Evolutionary conservation across 2,329 filamentous ascomycete species (phyloP).

Genomic region (Claviceps sp.): DNA sequence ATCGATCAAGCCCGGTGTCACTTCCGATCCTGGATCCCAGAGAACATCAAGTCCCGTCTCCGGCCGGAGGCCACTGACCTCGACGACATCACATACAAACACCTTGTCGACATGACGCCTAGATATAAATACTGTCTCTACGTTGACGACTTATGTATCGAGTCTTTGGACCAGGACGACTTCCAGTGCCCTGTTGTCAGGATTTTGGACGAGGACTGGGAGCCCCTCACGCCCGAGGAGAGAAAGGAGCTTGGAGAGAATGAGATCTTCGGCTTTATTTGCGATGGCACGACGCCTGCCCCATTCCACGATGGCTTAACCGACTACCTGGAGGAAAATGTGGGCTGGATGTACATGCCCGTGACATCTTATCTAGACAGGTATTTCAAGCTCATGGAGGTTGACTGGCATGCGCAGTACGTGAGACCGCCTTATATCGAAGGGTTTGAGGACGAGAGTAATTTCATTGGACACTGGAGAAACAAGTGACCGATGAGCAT

Average conservation of each 20-base stretch:
- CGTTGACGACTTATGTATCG: neutral
- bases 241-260: too few relatives aligned
- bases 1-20: neutral
- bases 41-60: conserved; percentile 1
- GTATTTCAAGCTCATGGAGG: neutral
- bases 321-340: neutral
- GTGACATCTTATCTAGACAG: neutral
- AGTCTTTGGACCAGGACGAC: neutral
- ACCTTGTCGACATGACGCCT: neutral
- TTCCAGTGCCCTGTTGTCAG: neutral
- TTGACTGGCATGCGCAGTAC: neutral
- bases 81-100: neutral
- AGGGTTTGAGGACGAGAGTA: neutral
- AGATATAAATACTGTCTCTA: neutral
- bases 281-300: neutral
- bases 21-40: conserved; percentile 2
- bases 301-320: neutral
- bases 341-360: conserved; percentile 2
- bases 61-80: neutral
- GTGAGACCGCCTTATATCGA: neutral
- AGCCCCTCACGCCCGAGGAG: neutral
- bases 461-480: neutral
- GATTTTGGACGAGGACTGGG: neutral
- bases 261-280: too few relatives aligned
- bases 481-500: neutral